These are phyloP conservation scores for Solanum corneliomulleri DNA, from an alignment of 257 asterid species.

Conservation along the genomic window DNA sequence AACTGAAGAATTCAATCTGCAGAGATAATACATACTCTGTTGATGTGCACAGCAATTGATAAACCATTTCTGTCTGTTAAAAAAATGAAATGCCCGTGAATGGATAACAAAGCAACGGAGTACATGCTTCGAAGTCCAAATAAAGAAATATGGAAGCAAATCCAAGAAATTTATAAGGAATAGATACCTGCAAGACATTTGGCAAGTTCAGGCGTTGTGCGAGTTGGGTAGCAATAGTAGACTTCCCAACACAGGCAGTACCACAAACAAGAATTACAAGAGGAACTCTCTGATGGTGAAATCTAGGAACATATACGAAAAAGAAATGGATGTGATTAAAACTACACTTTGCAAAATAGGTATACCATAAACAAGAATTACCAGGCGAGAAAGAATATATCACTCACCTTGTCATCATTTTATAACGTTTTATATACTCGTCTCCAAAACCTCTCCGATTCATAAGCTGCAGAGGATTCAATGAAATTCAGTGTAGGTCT, in stretches of 20 bases:
- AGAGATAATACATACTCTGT: slow-evolving; percentile 61
- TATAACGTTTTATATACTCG: slow-evolving; percentile 88
- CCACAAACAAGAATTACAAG: slow-evolving; percentile 98
- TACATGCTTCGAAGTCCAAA: background rate
- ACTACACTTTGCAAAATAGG: background rate
- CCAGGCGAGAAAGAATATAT: background rate
- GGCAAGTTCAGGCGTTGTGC: slow-evolving; percentile 97
- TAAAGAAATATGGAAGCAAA: background rate
- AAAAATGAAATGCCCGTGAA: slow-evolving; percentile 15
- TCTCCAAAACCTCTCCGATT: slow-evolving; percentile 90
- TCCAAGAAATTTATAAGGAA: background rate
- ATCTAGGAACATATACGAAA: slow-evolving; percentile 22
- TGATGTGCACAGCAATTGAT: slow-evolving; percentile 89
- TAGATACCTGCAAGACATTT: slow-evolving; percentile 75
- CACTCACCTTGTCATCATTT: slow-evolving; percentile 91
- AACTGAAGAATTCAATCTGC: background rate
- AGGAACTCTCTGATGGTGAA: slow-evolving; percentile 96
- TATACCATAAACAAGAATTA: background rate
- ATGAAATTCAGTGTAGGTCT: background rate
- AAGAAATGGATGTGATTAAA: background rate
- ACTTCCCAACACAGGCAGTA: slow-evolving; percentile 96
- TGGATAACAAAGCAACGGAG: slow-evolving; percentile 4
- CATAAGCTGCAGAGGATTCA: slow-evolving; percentile 60
- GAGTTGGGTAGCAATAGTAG: slow-evolving; percentile 94
- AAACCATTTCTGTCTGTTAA: slow-evolving; percentile 84